Base-by-base conservation (phyloP, 2,329 filamentous ascomycete species). In the Aspergillus terreus region DNA sequence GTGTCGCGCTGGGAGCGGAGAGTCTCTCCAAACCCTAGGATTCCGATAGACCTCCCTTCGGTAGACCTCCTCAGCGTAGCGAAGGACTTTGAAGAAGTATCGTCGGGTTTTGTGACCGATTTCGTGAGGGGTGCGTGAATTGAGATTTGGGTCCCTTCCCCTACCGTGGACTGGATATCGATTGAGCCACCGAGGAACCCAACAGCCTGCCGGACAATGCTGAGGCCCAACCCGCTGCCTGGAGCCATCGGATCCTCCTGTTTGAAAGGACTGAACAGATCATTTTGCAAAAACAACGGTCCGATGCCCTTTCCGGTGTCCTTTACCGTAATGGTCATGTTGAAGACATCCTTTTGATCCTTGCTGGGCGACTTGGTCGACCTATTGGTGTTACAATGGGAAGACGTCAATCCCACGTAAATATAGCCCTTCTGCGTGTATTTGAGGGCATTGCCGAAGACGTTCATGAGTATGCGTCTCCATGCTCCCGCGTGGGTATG, bases 181-280 rank as follows among this genome's bases (percentile, higher is more conserved):
- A 70, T 62, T 6, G 53, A 47, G 1, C 67, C 67, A 11, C 57
- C 57, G 4, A 70, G 54, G 1, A 55, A 63, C 19, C 44, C 30
- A 4, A 70, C 55, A 53, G 68, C 57, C 60, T 69, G 48, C 15
- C 75, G 73, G 1, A 85, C 82, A 4, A 87, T 77, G 44, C 77
- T 81, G 12, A 87, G 67, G 0, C 84, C 84, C 0, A 87, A 70
- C 0, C 84, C 84, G 1, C 79, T 80, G 0, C 84, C 84, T 0
- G 77, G 72, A 0, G 76, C 68, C 1, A 86, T 63, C 1, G 68
- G 61, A 38, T 84, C 75, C 58, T 86, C 84, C 52, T 87, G 83
- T 0, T 75, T 70, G 56, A 87, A 87, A 0, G 83, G 78, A 0
- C 74, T 77, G 60, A 83, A 87, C 7, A 69, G 38, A 14, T 60